phyloP scores from a whole-genome alignment of 2,329 filamentous ascomycete species.

The Fusarium floridanum region DNA sequence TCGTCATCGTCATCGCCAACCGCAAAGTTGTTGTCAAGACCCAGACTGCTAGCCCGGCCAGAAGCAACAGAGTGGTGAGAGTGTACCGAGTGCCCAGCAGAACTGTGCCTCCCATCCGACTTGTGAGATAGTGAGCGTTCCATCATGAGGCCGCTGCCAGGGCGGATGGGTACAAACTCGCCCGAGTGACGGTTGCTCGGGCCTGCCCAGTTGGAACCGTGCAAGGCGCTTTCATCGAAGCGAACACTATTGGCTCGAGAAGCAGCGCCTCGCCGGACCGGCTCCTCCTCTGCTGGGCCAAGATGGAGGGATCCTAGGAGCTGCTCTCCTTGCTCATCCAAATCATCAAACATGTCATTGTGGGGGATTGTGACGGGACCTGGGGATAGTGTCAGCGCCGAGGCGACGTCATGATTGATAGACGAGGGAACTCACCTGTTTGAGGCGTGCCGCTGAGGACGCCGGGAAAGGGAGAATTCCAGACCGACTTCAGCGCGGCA shows the following conservation, averaged over 20 bases:
- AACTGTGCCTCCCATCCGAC: slow-evolving; percentile 95
- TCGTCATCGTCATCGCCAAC: slow-evolving; percentile 75
- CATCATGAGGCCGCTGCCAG: slow-evolving; percentile 87
- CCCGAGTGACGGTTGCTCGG: slow-evolving; percentile 85
- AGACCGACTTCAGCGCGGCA: slow-evolving; percentile 83
- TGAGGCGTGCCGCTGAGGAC: slow-evolving; percentile 86
- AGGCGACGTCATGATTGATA: background rate
- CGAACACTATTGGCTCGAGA: slow-evolving; percentile 97
- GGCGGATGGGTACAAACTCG: slow-evolving; percentile 83
- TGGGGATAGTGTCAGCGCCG: slow-evolving; percentile 54
- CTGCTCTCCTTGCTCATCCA: slow-evolving; percentile 87
- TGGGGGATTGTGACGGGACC: slow-evolving; percentile 83
- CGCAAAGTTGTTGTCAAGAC: slow-evolving; percentile 78
- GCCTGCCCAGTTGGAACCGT: slow-evolving; percentile 83
- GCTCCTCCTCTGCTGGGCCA: slow-evolving; percentile 85
- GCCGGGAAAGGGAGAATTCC: slow-evolving; percentile 94
- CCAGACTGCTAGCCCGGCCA: slow-evolving; percentile 88
- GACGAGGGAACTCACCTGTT: slow-evolving; percentile 73
- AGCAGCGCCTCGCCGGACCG: slow-evolving; percentile 84
- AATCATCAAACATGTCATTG: slow-evolving; percentile 89
- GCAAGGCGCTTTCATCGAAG: slow-evolving; percentile 95
- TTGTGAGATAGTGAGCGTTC: slow-evolving; percentile 95
- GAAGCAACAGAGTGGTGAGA: slow-evolving; percentile 78
- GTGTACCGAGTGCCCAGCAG: slow-evolving; percentile 84
- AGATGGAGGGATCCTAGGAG: slow-evolving; percentile 85